Evolutionary conservation across 106 monocot species (phyloP), one percentile per base, ranked within the genome.

Genomic region (Xerophyta viscosa): DNA sequence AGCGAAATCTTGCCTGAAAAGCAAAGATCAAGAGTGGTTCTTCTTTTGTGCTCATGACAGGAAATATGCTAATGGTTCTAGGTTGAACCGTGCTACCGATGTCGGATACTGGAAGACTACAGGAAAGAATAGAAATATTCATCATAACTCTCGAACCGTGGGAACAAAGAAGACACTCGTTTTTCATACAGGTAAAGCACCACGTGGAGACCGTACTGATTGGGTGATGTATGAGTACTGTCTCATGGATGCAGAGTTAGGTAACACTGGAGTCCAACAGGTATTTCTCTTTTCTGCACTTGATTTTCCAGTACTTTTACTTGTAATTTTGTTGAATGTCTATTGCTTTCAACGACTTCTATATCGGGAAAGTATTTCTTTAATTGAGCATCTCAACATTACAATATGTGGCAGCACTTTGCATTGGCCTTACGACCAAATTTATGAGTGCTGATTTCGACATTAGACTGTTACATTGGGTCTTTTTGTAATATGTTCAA

Each of bases 151-250:
- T 27, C 61, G 48, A 41, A 80, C 66, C 31, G 74, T 81, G 15
- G 90, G 84, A 5, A 81, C 66, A 77, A 90, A 74, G 30, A 84
- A 66, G 39, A 84, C 90, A 8, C 57, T 90, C 4, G 42, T 90
- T 46, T 90, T 84, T 31, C 74, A 90, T 52, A 13, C 8, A 18
- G 80, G 84, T 15, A 84, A 69, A 62, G 58, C 77, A 25, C 84
- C 82, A 29, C 19, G 31, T 14, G 84, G 74, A 3, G 25, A 24
- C 23, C 80, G 90, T 37, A 90, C 90, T 47, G 71, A 90, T 19
- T 90, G 90, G 90, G 80, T 84, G 15, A 84, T 90, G 65, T 67
- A 90, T 50, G 90, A 90, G 46, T 90, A 81, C 58, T 63, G 84
- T 27, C 66, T 90, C 3, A 66, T 74, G n/a, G 73, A 75, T 24